Conservation (phyloP, 345 rosid species). For the Rhizophora mangle region DNA sequence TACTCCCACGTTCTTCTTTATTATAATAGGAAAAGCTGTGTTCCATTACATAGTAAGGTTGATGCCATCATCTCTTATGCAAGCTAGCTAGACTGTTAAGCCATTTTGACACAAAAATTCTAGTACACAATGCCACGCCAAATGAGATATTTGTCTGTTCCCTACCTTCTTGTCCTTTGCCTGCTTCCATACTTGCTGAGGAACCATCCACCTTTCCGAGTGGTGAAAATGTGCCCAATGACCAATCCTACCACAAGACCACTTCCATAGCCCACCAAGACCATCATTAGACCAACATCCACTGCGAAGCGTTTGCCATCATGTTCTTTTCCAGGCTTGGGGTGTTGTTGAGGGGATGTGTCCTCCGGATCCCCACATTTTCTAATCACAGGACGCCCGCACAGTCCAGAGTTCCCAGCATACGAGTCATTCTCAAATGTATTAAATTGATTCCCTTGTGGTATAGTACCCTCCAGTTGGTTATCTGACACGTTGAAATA, state of each 20-base stretch:
- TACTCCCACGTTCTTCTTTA: no score
- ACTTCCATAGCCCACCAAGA: not conserved
- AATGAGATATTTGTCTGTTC: no score
- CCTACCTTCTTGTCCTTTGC: not conserved
- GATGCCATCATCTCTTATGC: no score
- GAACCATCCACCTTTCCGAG: not conserved
- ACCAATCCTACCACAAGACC: not conserved
- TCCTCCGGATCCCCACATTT: no score
- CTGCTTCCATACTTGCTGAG: not conserved
- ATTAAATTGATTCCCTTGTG: not conserved
- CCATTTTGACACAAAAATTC: no score
- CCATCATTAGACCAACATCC: not conserved
- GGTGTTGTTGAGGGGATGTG: not conserved
- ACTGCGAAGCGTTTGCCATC: not conserved
- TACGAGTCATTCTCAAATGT: no score
- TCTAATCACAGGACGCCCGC: not conserved
- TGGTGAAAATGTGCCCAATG: not conserved
- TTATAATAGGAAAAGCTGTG: no score
- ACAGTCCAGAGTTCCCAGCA: not conserved
- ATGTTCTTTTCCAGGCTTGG: no score
- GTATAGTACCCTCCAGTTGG: not conserved
- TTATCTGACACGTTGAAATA: not conserved
- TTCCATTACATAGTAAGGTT: no score
- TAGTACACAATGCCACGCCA: no score
- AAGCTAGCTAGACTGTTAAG: no score